Evolutionary conservation across 2,329 filamentous ascomycete genomes (phyloP), one percentile per base, ranked within the genome.

Genomic region (Chaetomiaceae sp.): DNA sequence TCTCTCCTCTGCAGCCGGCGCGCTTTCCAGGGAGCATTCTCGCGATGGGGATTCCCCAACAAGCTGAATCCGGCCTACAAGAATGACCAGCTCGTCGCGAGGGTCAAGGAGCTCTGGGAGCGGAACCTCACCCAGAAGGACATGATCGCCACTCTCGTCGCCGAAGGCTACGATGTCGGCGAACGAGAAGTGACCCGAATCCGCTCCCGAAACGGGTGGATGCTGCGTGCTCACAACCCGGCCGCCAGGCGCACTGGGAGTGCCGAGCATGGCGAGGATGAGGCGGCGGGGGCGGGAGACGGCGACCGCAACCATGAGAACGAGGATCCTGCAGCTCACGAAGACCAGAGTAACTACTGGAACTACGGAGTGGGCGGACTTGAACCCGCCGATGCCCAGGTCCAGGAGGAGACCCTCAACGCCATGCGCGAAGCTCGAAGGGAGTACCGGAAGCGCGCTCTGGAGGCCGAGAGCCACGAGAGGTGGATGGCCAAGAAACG

Each of bases 21-120:
- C 56, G 84, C 85, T 39, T 89, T 86, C 57, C 87, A 90, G 68
- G 83, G 78, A 3, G 86, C 90, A 61, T 89, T 91, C 70, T 86
- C 84, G 65, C 77, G 82, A 66, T 94, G 89, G 89, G 80, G 82
- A 7, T 92, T 94, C 61, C 88, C 88, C 14, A 81, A 79, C 54
- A 89, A 89, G 67, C 83, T 88, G 61, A 83, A 85, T 55, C 83
- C 84, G 0, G 83, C 84, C 1, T 82, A 90, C 65, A 87, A 87
- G 64, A 86, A 90, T 65, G 74, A 77, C 14, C 74, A 74, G 22
- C 78, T 92, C 7, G 81, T 88, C 37, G 79, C 78, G 17, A 82
- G 89, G 27, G 79, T 92, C 56, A 84, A 83, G 65, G 81, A 91
- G 70, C 75, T 94, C 63, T 94, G 89, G 89, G 84, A 89, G 66